Base-by-base conservation (phyloP, 106 monocot genomes). In the Triglochin maritima region DNA sequence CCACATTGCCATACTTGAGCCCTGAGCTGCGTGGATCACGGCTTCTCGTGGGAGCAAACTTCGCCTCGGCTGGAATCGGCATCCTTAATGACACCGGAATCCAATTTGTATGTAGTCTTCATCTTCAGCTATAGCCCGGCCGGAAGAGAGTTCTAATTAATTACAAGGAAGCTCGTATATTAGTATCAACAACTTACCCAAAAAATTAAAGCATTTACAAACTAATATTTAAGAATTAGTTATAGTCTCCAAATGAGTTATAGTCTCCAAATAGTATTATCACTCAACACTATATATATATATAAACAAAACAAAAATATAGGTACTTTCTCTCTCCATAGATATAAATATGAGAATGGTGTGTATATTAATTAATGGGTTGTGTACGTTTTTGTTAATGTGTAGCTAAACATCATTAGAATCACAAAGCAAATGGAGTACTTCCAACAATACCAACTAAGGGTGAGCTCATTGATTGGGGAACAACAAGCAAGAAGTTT, bases 61-160 rank as follows among this genome's bases (percentile, higher is more conserved):
- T 94, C 57, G 93, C 93, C 4, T 94, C 94, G 2, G 94, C 94
- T 0, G 94, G 94, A 10, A 77, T 89, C 48, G 94, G 94, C 41
- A 82, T 94, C 48, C 87, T 94, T 62, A 94, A 94, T 61, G 93
- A 94, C 63, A 94, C 93, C 10, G 93, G 93, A 12, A 67, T 94
- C 51, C 93, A 94, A 72, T 94, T 94, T 76, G 94, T 95, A 81
- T 29, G 29, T 29, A 29, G 1, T 29, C 29, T 29, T 29, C 29
- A 29, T 29, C 1, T 29, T 29, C 29, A 29, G 29, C 29, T 29
- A 29, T 29, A 29, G 29, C 29, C 29, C 29, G 0, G 29, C 29
- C 29, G 29, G 29, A 29, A 29, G 29, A 29, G 29, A 29, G 29
- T 29, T 29, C 29, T 29, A 29, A 29, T 29, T 29, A 29, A 29